Percentiles rank a stretch among this genome's conserved stretches.
phyloP scores from a whole-genome alignment of 1,284 basidiomycete species.

The Papiliotrema flavescens region DNA sequence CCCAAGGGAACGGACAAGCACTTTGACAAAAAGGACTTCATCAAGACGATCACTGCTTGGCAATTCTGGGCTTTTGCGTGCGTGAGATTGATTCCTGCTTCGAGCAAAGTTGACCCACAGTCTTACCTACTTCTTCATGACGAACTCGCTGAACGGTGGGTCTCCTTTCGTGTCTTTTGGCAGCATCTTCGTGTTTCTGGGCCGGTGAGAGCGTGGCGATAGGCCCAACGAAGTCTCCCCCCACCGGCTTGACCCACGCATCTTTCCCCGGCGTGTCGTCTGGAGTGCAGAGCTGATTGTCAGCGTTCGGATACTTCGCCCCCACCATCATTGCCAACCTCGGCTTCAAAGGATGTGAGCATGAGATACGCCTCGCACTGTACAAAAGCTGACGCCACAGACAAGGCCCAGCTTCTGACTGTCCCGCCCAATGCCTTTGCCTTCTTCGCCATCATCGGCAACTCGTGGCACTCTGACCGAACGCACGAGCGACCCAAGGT shows the following conservation, averaged over 20 bases:
- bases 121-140: constrained; percentile 69
- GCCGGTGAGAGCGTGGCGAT: no score
- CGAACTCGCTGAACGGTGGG: constrained; percentile 51
- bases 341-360: constrained; percentile 49
- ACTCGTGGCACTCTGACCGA: constrained; percentile 12
- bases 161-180: no score
- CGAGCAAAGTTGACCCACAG: constrained; percentile 54
- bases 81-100: not conserved
- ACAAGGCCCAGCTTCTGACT: constrained; percentile 9
- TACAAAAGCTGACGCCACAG: constrained; percentile 23
- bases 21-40: constrained; percentile 29
- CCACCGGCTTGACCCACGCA: no score
- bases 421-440: constrained; percentile 21
- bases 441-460: constrained; percentile 10
- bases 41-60: constrained; percentile 24
- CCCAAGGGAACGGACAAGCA: constrained; percentile 53
- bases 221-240: no score
- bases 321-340: constrained; percentile 68
- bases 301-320: constrained; percentile 54
- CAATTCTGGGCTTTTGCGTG: constrained; percentile 33
- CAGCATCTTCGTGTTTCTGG: no score
- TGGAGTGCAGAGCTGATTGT: constrained; percentile 6
- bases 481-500: constrained; percentile 52
- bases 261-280: not conserved
- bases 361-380: no score